Conservation (phyloP, 441 rosid species). For the Geranium incanum region DNA sequence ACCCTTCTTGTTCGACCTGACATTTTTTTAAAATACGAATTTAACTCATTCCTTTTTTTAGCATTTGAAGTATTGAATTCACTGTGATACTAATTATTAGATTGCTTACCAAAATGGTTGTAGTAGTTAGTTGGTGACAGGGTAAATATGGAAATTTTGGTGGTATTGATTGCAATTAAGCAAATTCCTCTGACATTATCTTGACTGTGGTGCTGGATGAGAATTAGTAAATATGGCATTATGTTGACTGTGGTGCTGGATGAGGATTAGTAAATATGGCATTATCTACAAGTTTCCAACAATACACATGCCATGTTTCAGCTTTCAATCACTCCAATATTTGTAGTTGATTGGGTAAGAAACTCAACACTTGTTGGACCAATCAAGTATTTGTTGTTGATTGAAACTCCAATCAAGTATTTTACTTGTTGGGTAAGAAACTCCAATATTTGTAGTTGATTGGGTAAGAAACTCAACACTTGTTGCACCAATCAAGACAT, state of each 20-base stretch:
- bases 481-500: too few species aligned
- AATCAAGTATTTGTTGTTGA: too few species aligned
- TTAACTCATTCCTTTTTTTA: too few species aligned
- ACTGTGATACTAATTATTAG: background rate
- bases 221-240: background rate
- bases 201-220: background rate
- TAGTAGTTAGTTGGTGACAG: background rate
- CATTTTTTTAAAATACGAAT: too few species aligned
- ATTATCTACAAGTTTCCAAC: too few species aligned
- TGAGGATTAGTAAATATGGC: too few species aligned
- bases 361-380: too few species aligned
- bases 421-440: too few species aligned
- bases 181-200: background rate
- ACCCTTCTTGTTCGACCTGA: too few species aligned
- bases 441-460: background rate
- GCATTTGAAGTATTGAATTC: background rate
- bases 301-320: background rate
- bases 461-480: too few species aligned
- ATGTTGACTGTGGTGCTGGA: background rate
- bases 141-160: background rate
- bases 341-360: too few species aligned
- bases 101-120: background rate
- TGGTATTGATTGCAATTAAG: background rate
- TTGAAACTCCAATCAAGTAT: too few species aligned
- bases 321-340: background rate